Evolutionary conservation across 179 eudicot species (phyloP).

Genomic region (Camellia oleifera): DNA sequence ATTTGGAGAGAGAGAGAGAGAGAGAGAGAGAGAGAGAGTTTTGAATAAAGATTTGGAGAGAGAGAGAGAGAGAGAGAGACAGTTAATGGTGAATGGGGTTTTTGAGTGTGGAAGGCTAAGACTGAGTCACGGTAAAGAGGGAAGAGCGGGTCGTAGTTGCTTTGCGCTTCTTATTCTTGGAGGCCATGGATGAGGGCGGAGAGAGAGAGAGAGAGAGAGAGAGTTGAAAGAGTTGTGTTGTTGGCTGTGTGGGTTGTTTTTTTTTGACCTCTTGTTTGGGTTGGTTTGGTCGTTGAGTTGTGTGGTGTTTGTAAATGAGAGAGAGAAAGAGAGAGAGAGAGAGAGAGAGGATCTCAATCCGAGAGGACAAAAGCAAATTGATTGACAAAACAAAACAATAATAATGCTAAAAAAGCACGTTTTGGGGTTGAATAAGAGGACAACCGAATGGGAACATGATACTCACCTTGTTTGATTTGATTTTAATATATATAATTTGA

Average conservation of each 20-base stretch:
- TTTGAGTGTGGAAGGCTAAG: constrained; percentile 1
- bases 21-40: constrained; percentile 5
- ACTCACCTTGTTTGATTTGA: no score
- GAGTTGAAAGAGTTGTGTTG: neutral
- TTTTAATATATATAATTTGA: no score
- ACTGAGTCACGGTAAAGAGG: neutral
- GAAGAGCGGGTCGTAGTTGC: neutral
- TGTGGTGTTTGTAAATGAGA: neutral
- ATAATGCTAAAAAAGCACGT: no score
- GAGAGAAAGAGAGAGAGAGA: no score
- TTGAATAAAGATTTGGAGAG: neutral
- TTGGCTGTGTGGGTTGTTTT: neutral
- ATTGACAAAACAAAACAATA: no score
- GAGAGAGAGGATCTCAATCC: neutral
- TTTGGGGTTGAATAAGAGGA: no score
- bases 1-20: no score
- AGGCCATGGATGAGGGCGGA: neutral
- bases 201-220: neutral
- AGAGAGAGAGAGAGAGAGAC: neutral
- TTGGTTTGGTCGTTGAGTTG: constrained; percentile 10
- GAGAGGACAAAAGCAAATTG: no score
- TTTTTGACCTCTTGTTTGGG: constrained; percentile 14
- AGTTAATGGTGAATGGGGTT: neutral
- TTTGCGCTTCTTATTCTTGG: constrained; percentile 5
- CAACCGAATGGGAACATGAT: no score